Base-by-base conservation (phyloP, 176 grass and related monocot genomes). In the Oryza australiensis region DNA sequence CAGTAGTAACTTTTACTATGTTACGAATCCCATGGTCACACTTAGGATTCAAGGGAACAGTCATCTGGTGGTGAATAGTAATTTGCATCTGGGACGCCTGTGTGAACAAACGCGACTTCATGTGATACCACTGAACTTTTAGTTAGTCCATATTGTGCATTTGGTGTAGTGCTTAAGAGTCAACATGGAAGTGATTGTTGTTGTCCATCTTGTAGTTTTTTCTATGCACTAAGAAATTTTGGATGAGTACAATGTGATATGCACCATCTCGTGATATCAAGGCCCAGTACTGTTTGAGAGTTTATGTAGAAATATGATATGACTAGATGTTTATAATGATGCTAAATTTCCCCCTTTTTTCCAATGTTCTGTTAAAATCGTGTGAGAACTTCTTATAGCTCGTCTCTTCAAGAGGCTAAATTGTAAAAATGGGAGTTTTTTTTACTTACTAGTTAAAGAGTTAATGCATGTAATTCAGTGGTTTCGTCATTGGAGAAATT, bases 401-500 rank as follows among this genome's bases (percentile, higher is more conserved):
- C 74, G 12, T 85, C 51, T 45, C 24, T 80, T 30, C 32, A 88
- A 84, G 16, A 20, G 66, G 74, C 43, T 74, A 79, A 82, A 34
- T n/a, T 20, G 37, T 9, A 42, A 45, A 45, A 9, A 11, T 7
- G 45, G 18, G n/a, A 33, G 32, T 62, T 15, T 34, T 85, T 79
- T 70, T 26, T 65, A 22, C 64, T 80, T 55, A 1, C 4, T 79
- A 70, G 14, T 35, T 35, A 35, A 35, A 35, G 34, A 27, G 7
- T 66, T 53, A 74, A 42, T 32, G 30, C 60, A 38, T 66, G 41
- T 27, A 43, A 24, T 43, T 29, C 0, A 37, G 41, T 84, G 72
- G 30, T 75, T 65, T 7, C 46, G 9, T n/a, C 18, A 57, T n/a
- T 60, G 55, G n/a, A 60, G 55, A 60, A 10, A 2, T 60, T 24